Conservation (phyloP, 169 alveolate species). For the Plasmodium inui region DNA sequence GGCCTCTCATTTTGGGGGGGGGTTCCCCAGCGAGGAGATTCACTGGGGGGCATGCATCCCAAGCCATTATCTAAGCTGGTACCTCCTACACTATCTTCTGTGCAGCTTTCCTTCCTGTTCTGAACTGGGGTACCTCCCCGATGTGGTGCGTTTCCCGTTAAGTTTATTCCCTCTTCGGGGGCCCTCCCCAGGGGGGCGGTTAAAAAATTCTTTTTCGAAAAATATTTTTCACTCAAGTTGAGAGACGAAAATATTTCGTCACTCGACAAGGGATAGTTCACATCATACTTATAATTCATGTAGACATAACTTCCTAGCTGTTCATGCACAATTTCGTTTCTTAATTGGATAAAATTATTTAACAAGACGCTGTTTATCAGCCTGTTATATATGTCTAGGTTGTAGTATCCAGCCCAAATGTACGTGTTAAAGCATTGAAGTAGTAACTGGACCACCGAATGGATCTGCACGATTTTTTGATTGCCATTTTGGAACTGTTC, state of each 20-base stretch:
- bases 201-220: background rate
- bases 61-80: background rate
- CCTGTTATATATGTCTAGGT: conserved; percentile 59
- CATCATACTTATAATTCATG: conserved; percentile 51
- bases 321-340: conserved; percentile 10
- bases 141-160: background rate
- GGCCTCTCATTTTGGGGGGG: background rate
- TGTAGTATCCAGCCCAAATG: conserved; percentile 76
- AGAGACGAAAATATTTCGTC: conserved; percentile 26
- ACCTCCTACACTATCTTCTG: background rate
- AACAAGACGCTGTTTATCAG: conserved; percentile 53
- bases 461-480: conserved; percentile 18
- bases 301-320: conserved; percentile 29
- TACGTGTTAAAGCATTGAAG: conserved; percentile 65
- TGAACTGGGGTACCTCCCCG: background rate
- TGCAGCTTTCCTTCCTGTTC: background rate
- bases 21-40: background rate
- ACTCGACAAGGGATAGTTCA: conserved; percentile 47
- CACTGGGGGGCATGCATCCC: background rate
- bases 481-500: conserved; percentile 37
- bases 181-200: background rate
- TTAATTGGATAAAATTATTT: conserved; percentile 42
- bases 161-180: background rate
- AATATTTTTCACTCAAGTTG: conserved; percentile 3
- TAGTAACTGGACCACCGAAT: conserved; percentile 30